Base-by-base conservation (phyloP, 2,329 filamentous ascomycete species). In the Ceratocystis papillata region DNA sequence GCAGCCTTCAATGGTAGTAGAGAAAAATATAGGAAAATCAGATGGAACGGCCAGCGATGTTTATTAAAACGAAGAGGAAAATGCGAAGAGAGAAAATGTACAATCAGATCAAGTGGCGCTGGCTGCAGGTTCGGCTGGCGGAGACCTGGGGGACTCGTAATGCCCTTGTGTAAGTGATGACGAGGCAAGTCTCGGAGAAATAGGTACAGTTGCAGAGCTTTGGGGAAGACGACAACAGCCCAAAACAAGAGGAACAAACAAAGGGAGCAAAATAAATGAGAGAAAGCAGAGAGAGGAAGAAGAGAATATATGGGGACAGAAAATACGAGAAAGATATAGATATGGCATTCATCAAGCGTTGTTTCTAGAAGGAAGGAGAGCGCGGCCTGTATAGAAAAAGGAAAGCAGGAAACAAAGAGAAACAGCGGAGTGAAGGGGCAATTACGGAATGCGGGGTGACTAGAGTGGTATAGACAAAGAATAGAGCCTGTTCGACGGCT, bases 151-250 rank as follows among this genome's bases (percentile, higher is more conserved):
- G 63, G 63, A 64, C 37, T 57, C 63, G 63, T 64, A 64, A 64
- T 59, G 48, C 48, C 5, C 37, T 41, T 20, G 50, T 57, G 46
- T 33, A 37, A 64, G 25, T 57, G 63, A 64, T 64, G 63, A 64
- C 63, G 63, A 64, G 33, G 33, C 33, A 55, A 37, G 37, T 46
- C 45, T 28, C 30, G 20, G 48, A 64, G 20, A 50, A 55, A 63
- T 41, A 41, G 37, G 37, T 3, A 15, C 37, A 41, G 37, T 5
- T 41, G 37, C 12, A 41, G 12, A 12, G 37, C 12, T 41, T 4
- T 41, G 12, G 37, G 37, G 37, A 12, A 41, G 37, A 41, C 37
- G 37, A 12, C 37, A 41, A 4, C 37, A 15, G 25, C n/a, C 6
- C 62, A 48, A 33, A 28, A 44, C 44, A 30, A 15, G 48, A 53